Evolutionary conservation across 192 early-diverging fungal species (phyloP).

Genomic region (Coemansia sp.): DNA sequence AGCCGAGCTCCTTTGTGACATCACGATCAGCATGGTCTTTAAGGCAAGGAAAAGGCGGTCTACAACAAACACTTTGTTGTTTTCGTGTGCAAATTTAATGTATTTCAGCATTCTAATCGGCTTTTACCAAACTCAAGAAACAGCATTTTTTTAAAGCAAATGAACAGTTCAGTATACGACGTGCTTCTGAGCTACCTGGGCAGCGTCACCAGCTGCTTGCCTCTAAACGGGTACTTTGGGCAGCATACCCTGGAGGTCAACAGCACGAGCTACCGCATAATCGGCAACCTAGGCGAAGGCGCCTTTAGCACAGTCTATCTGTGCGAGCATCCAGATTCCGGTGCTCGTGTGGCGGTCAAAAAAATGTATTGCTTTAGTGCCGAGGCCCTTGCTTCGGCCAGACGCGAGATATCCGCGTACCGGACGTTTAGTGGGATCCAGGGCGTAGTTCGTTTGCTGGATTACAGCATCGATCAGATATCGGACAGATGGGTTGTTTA

Average conservation of each 20-base stretch:
- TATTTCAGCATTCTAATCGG: too few relatives aligned
- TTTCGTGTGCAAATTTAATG: too few relatives aligned
- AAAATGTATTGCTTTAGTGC: slow-evolving; percentile 65
- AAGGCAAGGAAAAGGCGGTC: too few relatives aligned
- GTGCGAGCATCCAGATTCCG: slow-evolving; percentile 55
- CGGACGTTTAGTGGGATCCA: slow-evolving; percentile 58
- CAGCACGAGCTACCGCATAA: slow-evolving; percentile 58
- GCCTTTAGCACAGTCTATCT: slow-evolving; percentile 74
- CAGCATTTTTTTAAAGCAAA: slow-evolving; percentile 1
- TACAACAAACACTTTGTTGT: too few relatives aligned
- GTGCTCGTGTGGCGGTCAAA: slow-evolving; percentile 62
- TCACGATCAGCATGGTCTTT: too few relatives aligned
- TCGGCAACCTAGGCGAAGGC: slow-evolving; percentile 69
- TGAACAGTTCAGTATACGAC: not conserved
- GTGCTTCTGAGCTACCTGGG: not conserved
- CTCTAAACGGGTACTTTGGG: not conserved
- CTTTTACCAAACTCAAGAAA: too few relatives aligned
- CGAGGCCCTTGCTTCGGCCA: slow-evolving; percentile 61
- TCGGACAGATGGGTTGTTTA: slow-evolving; percentile 53
- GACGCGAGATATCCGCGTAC: slow-evolving; percentile 71
- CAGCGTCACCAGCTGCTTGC: not conserved
- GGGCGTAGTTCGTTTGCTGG: slow-evolving; percentile 62
- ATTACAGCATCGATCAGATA: slow-evolving; percentile 12
- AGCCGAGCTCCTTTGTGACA: too few relatives aligned
- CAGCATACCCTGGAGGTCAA: slow-evolving; percentile 53